A percentile compares a stretch with the other conserved stretches of the same genome.
Conservation (phyloP, 495 filamentous ascomycete genomes). For the Aspergillus campestris region DNA sequence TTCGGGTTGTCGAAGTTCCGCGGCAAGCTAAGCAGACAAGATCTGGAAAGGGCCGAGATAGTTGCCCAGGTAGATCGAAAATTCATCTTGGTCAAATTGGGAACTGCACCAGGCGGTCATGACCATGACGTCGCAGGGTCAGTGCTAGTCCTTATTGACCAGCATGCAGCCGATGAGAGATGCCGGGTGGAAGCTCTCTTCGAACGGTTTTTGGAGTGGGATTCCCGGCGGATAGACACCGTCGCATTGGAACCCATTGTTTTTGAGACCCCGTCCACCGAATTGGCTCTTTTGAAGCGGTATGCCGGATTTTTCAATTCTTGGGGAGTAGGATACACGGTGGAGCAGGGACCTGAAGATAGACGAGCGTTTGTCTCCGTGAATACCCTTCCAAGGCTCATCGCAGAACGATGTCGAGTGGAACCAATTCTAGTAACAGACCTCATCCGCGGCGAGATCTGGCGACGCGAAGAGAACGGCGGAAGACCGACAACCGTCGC, state of each 20-base stretch:
- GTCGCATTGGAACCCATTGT: constrained; percentile 43
- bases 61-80: constrained; percentile 84
- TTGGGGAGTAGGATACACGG: constrained; percentile 66
- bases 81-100: constrained; percentile 68
- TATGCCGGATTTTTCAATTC: constrained; percentile 48
- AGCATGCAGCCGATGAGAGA: constrained; percentile 91
- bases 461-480: constrained; percentile 40
- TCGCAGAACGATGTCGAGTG: constrained; percentile 65
- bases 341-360: constrained; percentile 5
- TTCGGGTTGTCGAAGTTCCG: constrained; percentile 22
- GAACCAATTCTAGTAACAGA: constrained; percentile 62
- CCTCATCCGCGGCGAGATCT: constrained; percentile 67
- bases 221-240: constrained; percentile 15
- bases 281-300: constrained; percentile 46
- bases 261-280: constrained; percentile 53
- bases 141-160: constrained; percentile 73
- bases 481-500: background rate
- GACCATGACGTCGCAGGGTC: background rate
- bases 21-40: constrained; percentile 57
- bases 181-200: constrained; percentile 69
- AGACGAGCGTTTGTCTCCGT: constrained; percentile 35
- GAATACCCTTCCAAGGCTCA: constrained; percentile 54
- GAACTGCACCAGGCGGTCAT: background rate
- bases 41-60: constrained; percentile 53
- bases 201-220: constrained; percentile 26